Conservation (phyloP, 371 early-diverging fungal species). For the Apophysomyces elegans region DNA sequence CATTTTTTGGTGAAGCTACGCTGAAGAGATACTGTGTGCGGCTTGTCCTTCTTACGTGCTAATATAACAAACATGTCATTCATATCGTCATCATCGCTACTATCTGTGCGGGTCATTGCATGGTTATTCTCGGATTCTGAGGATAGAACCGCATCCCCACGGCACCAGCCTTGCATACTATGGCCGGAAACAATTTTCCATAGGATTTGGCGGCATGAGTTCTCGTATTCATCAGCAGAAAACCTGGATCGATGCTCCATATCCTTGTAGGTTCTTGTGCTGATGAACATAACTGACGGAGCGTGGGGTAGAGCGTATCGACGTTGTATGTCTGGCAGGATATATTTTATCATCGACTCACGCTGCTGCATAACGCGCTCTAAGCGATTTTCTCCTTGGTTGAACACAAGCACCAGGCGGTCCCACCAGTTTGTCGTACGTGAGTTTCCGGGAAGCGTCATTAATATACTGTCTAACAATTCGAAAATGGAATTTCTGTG, state of each 20-base stretch:
- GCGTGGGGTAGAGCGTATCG: constrained; percentile 9
- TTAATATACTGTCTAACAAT: neutral
- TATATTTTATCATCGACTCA: constrained; percentile 2
- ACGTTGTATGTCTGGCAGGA: constrained; percentile 11
- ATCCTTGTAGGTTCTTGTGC: neutral
- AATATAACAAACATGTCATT: constrained; percentile 6
- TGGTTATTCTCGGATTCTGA: neutral
- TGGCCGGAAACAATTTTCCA: constrained; percentile 12
- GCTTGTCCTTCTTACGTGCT: neutral
- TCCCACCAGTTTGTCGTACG: constrained; percentile 10
- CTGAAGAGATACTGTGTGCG: neutral
- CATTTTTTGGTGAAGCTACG: constrained; percentile 2
- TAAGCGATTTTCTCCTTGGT: constrained; percentile 10
- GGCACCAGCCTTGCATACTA: constrained; percentile 13
- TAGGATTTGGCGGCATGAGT: constrained; percentile 18
- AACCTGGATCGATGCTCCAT: neutral
- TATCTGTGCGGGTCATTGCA: neutral
- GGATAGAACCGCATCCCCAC: constrained; percentile 12
- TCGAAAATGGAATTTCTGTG: neutral
- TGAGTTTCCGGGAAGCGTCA: neutral
- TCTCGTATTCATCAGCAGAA: constrained; percentile 10
- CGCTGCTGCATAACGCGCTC: constrained; percentile 6
- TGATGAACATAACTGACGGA: constrained; percentile 20
- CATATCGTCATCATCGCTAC: constrained; percentile 16
- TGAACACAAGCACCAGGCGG: constrained; percentile 13